These are phyloP conservation scores for Daldinia bambusicola DNA, from an alignment of 495 filamentous ascomycete genomes.

Conservation along the genomic window DNA sequence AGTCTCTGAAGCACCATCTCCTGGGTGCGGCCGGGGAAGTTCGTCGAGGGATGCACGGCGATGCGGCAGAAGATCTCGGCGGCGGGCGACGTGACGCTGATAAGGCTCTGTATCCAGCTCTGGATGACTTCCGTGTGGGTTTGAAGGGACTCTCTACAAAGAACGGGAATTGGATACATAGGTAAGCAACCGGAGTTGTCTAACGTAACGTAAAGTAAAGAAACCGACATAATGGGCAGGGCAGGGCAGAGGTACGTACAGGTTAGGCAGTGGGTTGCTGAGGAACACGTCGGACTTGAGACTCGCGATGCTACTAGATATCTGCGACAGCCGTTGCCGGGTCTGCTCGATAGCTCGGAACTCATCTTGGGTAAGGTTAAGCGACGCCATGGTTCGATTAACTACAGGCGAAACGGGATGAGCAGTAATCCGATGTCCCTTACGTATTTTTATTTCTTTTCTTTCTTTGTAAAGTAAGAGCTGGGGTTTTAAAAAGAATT, in stretches of 20 bases:
- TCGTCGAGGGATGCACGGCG: constrained; percentile 77
- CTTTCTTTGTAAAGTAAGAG: no score
- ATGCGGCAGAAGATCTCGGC: constrained; percentile 68
- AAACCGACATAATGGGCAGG: neutral
- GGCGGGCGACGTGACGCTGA: constrained; percentile 67
- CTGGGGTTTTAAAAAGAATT: neutral
- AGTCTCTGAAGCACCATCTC: constrained; percentile 69
- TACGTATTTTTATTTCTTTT: no score
- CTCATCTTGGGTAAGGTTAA: constrained; percentile 66
- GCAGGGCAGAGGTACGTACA: constrained; percentile 37
- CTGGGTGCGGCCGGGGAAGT: constrained; percentile 77
- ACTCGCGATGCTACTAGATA: constrained; percentile 72
- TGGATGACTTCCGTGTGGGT: constrained; percentile 72
- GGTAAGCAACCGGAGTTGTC: no score
- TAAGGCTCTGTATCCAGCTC: constrained; percentile 68
- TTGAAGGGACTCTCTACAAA: constrained; percentile 72
- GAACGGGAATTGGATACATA: no score
- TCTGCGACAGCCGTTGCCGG: constrained; percentile 74
- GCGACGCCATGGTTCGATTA: constrained; percentile 56
- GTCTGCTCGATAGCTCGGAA: constrained; percentile 78
- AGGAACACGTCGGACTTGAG: constrained; percentile 57
- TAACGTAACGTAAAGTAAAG: neutral
- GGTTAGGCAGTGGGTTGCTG: constrained; percentile 52
- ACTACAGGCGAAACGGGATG: neutral
- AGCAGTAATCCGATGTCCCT: neutral